Evolutionary conservation across 768 basidiomycete genomes (phyloP).

Genomic region (Kwoniella europaea): DNA sequence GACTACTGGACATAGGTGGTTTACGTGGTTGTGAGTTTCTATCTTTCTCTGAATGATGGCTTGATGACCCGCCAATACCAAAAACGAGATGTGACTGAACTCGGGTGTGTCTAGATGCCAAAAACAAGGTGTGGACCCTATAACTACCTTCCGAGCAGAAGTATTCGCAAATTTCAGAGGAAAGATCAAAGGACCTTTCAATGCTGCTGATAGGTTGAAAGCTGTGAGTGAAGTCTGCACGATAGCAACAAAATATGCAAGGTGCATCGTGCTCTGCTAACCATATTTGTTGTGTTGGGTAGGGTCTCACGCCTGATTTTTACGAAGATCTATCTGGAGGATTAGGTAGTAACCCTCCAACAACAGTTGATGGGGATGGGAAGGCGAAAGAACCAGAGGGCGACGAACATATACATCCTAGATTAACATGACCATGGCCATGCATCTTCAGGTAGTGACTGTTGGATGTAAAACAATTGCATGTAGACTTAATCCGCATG

Average conservation of each 20-base stretch:
- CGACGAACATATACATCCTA: slow-evolving; percentile 40
- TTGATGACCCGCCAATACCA: neutral
- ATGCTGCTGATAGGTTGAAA: slow-evolving; percentile 71
- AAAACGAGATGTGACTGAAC: neutral
- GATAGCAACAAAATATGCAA: too few relatives aligned
- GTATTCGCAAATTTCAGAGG: slow-evolving; percentile 74
- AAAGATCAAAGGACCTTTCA: slow-evolving; percentile 73
- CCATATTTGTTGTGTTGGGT: too few relatives aligned
- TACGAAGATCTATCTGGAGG: slow-evolving; percentile 71
- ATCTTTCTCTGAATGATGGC: neutral
- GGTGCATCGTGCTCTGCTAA: neutral
- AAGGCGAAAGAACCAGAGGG: slow-evolving; percentile 24
- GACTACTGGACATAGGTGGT: slow-evolving; percentile 80
- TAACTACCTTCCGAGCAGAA: slow-evolving; percentile 71
- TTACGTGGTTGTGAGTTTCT: slow-evolving; percentile 71
- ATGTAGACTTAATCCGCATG: too few relatives aligned
- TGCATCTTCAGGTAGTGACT: too few relatives aligned
- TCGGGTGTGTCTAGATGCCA: slow-evolving; percentile 20
- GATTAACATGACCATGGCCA: slow-evolving; percentile 18
- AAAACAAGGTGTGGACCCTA: slow-evolving; percentile 62
- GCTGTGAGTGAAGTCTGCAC: slow-evolving; percentile 61
- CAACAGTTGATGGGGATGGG: neutral
- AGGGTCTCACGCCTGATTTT: slow-evolving; percentile 69
- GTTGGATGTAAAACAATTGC: too few relatives aligned
- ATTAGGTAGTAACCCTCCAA: neutral